Evolutionary conservation across 2,329 filamentous ascomycete genomes (phyloP), one percentile per base, ranked within the genome.

Genomic region (Septoria linicola): DNA sequence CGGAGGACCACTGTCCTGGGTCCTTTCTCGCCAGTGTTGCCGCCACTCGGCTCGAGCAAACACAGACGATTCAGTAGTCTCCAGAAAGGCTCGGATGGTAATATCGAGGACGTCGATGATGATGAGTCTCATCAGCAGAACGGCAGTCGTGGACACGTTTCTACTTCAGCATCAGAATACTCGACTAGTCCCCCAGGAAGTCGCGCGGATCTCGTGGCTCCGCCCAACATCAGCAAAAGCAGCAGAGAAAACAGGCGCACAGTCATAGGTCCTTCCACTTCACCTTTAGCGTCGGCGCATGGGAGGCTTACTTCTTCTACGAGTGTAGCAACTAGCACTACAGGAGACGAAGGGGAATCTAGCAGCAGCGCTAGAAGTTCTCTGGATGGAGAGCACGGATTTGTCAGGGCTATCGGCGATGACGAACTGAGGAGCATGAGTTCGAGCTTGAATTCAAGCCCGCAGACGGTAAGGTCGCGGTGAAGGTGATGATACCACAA

Each of bases 371-470:
- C 30, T 1, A 19, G 35, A 14, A 41, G 40, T 45, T 53, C 51
- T 8, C 41, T 49, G 2, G 57, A 59, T 27, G 57, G 49, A 19
- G 57, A 59, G 40, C 19, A 46, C 19, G 57, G 57, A 1, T 59
- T 59, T 36, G 54, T 58, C 7, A 17, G 51, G 19, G 39, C 52
- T 5, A 55, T 59, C 30, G 41, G 36, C 5, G 57, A 59, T 19
- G 57, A 59, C 11, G 57, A 55, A 31, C 30, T 59, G 35, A 45
- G 52, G 39, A 36, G 16, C 8, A 59, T 59, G 57, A 57, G 54
- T 34, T 50, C 49, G 39, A 47, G 51, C 21, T 39, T 58, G 50
- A 54, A 49, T 34, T 25, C 37, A 19, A 49, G 44, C n/a, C 44
- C 34, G 23, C 34, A 47, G 35, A 40, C 34, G 2, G 19, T 43